Conservation (phyloP, 1,284 basidiomycete species). For the Naganishia sp. region DNA sequence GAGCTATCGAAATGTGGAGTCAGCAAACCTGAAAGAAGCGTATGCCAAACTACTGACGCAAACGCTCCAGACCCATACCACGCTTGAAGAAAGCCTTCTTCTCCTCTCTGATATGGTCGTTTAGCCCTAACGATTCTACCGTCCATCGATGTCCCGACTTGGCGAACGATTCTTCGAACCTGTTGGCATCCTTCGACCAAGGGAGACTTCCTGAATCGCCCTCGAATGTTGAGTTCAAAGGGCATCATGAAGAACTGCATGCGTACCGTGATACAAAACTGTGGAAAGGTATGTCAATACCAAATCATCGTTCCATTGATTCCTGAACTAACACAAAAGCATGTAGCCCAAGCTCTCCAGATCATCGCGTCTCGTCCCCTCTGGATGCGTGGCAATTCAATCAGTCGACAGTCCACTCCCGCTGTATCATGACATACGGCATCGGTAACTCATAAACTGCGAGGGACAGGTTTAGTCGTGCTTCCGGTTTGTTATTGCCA, state of each 20-base stretch:
- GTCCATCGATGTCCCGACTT: conserved; percentile 34
- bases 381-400: conserved; percentile 11
- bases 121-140: conserved; percentile 22
- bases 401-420: not conserved
- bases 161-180: conserved; percentile 32
- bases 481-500: no score
- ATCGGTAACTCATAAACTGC: conserved; percentile 34
- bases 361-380: conserved; percentile 31
- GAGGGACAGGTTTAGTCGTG: no score
- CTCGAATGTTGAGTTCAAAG: not conserved
- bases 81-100: conserved; percentile 23
- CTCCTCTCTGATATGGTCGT: conserved; percentile 26
- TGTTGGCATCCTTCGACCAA: conserved; percentile 30
- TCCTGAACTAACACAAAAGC: conserved; percentile 27
- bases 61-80: conserved; percentile 7
- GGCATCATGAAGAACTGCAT: no score
- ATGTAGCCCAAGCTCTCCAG: conserved; percentile 31
- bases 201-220: conserved; percentile 26
- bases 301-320: not conserved
- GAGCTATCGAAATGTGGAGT: not conserved
- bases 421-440: conserved; percentile 2
- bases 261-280: conserved; percentile 25
- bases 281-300: not conserved
- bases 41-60: conserved; percentile 5
- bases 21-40: not conserved